Evolutionary conservation across 352 stramenopile genomes (phyloP).

Genomic region (Globisporangium camurandrum): DNA sequence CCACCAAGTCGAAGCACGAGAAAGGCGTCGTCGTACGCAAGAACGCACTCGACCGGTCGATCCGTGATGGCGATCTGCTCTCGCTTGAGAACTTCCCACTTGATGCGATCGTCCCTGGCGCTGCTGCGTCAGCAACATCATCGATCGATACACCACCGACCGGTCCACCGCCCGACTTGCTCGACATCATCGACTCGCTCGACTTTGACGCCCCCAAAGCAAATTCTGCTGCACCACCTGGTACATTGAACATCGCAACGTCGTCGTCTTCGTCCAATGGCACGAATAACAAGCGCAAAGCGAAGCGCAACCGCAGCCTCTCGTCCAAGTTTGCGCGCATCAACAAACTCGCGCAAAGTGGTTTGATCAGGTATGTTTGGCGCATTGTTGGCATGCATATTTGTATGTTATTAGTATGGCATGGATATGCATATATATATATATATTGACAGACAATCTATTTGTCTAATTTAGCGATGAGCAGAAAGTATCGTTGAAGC

Average conservation of each 20-base stretch:
- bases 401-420: neutral
- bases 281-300: conserved; percentile 24
- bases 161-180: conserved; percentile 38
- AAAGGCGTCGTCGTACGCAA: conserved; percentile 69
- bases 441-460: neutral
- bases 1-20: conserved; percentile 76
- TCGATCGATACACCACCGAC: conserved; percentile 1
- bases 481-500: conserved; percentile 77
- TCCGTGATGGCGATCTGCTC: conserved; percentile 75
- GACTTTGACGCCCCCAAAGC: conserved; percentile 36
- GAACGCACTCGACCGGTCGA: conserved; percentile 62
- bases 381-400: neutral
- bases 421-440: neutral
- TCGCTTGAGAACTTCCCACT: conserved; percentile 54
- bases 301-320: conserved; percentile 61
- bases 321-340: conserved; percentile 85
- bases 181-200: conserved; percentile 64
- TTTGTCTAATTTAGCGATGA: conserved; percentile 32
- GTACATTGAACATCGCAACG: conserved; percentile 20
- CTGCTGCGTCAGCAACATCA: conserved; percentile 18
- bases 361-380: conserved; percentile 55
- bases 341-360: conserved; percentile 71
- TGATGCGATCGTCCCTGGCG: conserved; percentile 1
- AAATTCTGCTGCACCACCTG: conserved; percentile 10
- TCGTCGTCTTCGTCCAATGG: conserved; percentile 3